Base-by-base conservation (phyloP, 1,139 yeast genomes). In the Pichia sp. region DNA sequence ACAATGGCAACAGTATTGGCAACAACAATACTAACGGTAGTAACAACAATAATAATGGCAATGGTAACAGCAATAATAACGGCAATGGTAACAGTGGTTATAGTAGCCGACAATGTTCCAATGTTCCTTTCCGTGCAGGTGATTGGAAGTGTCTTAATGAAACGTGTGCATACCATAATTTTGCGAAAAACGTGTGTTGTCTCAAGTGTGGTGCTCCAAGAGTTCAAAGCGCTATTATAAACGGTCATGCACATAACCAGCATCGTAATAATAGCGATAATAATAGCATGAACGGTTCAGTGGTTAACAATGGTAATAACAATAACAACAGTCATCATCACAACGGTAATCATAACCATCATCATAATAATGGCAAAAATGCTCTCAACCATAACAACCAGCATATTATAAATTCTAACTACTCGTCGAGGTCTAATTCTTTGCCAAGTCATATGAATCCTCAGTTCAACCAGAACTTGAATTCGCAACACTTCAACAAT, bases 121-220 rank as follows among this genome's bases (percentile, higher is more conserved):
- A 79, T 59, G 95, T 91, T 12, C 97, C 97, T 16, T 92, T 92
- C 71, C 80, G 97, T 64, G 97, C 97, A 2, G 97, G 98, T 49
- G 98, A 92, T 71, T 92, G 97, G 97, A 91, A 90, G 69, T 91
- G 97, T 74, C 73, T 80, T 34, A 80, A 79, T 60, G 95, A 87
- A 54, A 77, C 81, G 40, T 92, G 97, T 69, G 79, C 83, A 50
- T 92, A 91, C 68, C 97, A 92, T 71, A 92, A 92, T 69, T 92
- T 92, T 77, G 97, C 97, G 7, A 91, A 92, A 66, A 92, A 92
- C 69, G 75, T 88, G 58, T 84, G 84, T 58, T 91, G 97, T 68
- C 75, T 91, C 66, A 85, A 92, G 67, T 91, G 97, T 72, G 95
- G 96, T 2, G 87, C 88, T 1, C 82, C 90, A 45, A 82, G 93